Evolutionary conservation across 2,329 filamentous ascomycete species (phyloP).

Genomic region (Ophiostoma sp.): DNA sequence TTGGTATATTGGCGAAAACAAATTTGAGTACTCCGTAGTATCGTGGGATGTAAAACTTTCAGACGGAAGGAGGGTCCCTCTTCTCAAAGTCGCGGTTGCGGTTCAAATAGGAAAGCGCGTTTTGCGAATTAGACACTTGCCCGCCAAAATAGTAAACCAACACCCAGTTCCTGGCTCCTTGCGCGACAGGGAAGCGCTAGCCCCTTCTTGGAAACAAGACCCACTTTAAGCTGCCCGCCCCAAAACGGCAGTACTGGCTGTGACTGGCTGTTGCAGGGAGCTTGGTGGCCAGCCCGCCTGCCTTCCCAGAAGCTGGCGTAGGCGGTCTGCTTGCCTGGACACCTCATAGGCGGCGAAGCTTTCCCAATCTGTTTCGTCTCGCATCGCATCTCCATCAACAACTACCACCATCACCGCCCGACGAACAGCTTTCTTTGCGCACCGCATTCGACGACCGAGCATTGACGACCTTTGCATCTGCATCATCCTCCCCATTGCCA

Average conservation of each 20-base stretch:
- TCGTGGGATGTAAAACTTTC: background rate
- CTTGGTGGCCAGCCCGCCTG: constrained; percentile 13
- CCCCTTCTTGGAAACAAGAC: background rate
- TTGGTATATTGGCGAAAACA: background rate
- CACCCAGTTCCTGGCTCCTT: background rate
- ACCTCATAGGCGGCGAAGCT: constrained; percentile 20
- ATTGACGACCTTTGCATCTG: background rate
- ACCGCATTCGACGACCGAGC: background rate
- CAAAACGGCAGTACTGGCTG: background rate
- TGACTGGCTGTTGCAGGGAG: too few species aligned
- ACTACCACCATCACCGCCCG: background rate
- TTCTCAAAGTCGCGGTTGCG: constrained; percentile 17
- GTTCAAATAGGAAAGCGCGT: constrained; percentile 30
- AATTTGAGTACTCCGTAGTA: background rate
- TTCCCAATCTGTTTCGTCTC: constrained; percentile 13
- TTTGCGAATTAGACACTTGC: constrained; percentile 14
- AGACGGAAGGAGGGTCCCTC: constrained; percentile 4
- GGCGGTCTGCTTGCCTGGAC: constrained; percentile 36
- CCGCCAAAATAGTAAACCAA: background rate
- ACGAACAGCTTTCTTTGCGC: background rate
- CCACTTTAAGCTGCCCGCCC: constrained; percentile 26
- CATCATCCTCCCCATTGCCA: background rate
- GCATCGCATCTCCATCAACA: constrained; percentile 23
- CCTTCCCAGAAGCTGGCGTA: constrained; percentile 31
- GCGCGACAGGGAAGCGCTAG: constrained; percentile 14